Evolutionary conservation across 2,329 filamentous ascomycete genomes (phyloP).

Genomic region (Alternaria dauci): DNA sequence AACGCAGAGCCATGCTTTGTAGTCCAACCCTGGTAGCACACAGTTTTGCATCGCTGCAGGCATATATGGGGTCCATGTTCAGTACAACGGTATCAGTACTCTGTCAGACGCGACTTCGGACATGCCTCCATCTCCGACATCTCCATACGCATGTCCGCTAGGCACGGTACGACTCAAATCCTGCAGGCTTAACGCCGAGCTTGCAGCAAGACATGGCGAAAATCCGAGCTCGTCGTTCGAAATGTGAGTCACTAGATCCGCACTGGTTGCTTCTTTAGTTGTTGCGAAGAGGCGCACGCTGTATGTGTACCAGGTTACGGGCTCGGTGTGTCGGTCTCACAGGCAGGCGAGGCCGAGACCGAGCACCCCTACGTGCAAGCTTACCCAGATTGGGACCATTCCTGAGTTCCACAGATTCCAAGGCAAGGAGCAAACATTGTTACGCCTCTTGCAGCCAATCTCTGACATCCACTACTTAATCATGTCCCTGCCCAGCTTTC

Average conservation of each 20-base stretch:
- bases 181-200: not conserved
- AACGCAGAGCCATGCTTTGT: not conserved
- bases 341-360: constrained; percentile 5
- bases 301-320: not conserved
- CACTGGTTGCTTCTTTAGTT: not conserved
- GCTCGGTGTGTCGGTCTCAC: constrained; percentile 5
- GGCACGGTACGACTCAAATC: not conserved
- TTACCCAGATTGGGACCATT: not conserved
- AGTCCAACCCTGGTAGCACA: not conserved
- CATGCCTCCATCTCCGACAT: constrained; percentile 3
- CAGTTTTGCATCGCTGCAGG: not conserved
- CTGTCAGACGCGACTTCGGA: not conserved
- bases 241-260: not conserved
- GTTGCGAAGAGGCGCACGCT: not conserved
- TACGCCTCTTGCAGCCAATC: not conserved
- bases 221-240: not conserved
- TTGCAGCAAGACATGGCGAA: not conserved
- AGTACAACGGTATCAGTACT: not conserved
- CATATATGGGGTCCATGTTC: not conserved
- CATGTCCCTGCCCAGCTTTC: not conserved
- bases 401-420: not conserved
- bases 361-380: not conserved
- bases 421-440: not conserved
- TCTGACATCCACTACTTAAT: not conserved
- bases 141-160: not conserved